A percentile compares a stretch with the other conserved stretches of the same genome.
phyloP scores from a whole-genome alignment of 768 basidiomycete genomes.

The Tylopilus rubrobrunneus region DNA sequence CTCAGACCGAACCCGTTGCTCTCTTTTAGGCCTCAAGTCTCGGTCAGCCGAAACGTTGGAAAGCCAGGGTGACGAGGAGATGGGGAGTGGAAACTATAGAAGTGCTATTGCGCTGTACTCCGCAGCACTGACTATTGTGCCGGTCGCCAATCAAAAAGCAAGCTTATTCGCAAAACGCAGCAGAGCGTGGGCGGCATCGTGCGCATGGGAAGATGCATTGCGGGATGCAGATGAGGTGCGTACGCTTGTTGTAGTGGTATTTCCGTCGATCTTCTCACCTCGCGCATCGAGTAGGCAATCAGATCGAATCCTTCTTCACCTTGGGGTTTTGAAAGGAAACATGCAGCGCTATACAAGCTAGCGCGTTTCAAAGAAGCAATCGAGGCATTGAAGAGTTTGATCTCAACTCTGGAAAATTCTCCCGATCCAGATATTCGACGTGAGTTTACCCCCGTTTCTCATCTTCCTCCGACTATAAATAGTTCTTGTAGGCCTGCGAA shows the following conservation, averaged over 20 bases:
- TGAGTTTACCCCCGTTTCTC: not conserved
- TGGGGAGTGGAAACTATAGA: not conserved
- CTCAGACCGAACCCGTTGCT: not conserved
- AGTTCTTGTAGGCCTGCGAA: conserved; percentile 2
- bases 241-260: not conserved
- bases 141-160: not conserved
- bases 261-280: not conserved
- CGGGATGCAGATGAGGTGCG: conserved; percentile 18
- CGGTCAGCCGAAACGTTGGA: conserved; percentile 3
- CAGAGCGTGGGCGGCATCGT: conserved; percentile 1
- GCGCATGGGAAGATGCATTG: conserved; percentile 11
- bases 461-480: not conserved
- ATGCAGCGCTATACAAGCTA: conserved; percentile 10
- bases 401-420: conserved; percentile 8
- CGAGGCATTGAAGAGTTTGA: conserved; percentile 3
- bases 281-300: conserved; percentile 6
- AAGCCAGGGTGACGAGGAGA: conserved; percentile 8
- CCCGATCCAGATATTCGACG: conserved; percentile 8
- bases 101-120: conserved; percentile 12
- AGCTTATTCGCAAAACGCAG: conserved; percentile 14
- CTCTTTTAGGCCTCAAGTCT: conserved; percentile 7
- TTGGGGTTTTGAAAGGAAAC: conserved; percentile 13
- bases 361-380: conserved; percentile 12
- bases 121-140: conserved; percentile 2
- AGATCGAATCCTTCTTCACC: conserved; percentile 9